phyloP scores from a whole-genome alignment of 148 eudicot genomes.

The Rhododendron griersonianum region DNA sequence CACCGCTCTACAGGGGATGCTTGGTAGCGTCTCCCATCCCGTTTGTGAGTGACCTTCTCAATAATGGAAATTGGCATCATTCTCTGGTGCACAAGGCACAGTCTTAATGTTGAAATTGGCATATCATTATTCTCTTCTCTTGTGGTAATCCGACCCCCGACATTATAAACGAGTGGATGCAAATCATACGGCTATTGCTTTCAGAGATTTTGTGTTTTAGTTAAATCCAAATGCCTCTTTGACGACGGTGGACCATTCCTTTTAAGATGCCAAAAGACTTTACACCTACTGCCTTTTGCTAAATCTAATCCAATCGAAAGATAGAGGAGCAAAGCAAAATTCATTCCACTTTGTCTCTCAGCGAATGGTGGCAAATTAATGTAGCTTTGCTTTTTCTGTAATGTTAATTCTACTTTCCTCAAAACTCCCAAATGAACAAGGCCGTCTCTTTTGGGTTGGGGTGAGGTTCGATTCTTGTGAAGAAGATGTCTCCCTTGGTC shows the following conservation, averaged over 20 bases:
- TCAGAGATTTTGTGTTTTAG: neutral
- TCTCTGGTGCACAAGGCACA: neutral
- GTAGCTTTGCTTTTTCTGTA: neutral
- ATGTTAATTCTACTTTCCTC: neutral
- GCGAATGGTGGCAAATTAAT: neutral
- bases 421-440: too few species aligned
- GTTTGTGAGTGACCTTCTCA: neutral
- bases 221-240: neutral
- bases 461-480: neutral
- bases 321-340: neutral
- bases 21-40: too few species aligned
- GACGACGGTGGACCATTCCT: neutral
- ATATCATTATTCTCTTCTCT: neutral
- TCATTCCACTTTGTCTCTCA: neutral
- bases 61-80: neutral
- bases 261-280: neutral
- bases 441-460: neutral
- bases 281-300: neutral
- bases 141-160: neutral
- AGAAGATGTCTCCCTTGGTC: neutral
- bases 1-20: too few species aligned
- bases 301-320: neutral
- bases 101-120: neutral
- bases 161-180: neutral
- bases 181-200: neutral